Base-by-base conservation (phyloP, 2,329 filamentous ascomycete species). In the Hymenoscyphus linearis region DNA sequence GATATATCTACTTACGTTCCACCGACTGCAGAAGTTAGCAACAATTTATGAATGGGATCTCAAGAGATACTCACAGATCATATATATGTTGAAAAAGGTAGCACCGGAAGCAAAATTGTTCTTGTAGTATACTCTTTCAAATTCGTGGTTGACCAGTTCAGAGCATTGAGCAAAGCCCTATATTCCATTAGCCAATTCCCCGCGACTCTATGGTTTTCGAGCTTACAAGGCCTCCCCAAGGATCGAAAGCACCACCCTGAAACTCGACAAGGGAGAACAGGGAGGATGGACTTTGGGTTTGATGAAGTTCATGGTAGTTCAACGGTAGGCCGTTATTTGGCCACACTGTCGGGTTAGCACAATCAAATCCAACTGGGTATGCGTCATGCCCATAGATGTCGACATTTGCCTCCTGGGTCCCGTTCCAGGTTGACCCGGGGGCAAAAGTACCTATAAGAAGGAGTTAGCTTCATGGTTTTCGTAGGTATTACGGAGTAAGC, bases 121-220 rank as follows among this genome's bases (percentile, higher is more conserved):
- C 79, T 93, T 93, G 74, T 91, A 90, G 70, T 92, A 91, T 0
- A 95, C 86, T 16, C 89, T 79, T 63, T 89, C 85, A 64, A 91
- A 91, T 66, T 92, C 87, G n/a, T 86, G 78, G 64, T 89, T 88
- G 3, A 90, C 76, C 2, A 93, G 78, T 2, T 78, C 76, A 3
- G 82, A 77, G 67, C 91, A 95, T 60, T 85, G 77, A 2, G 83
- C 85, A 56, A 89, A 90, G 0, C 89, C 88, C 67, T 68, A 52
- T 2, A 4, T 13, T 50, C 35, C 16, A 34, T 65, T 58, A 65
- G 58, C 18, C 5, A 25, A 7, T 22, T 50, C 44, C 22, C n/a
- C n/a, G 9, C 25, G 18, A 50, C 7, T 4, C 4, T 14, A 25
- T 13, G 22, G 2, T 25, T 13, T 5, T 26, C 12, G 44, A 52